Percentiles rank a stretch among this genome's conserved stretches.
Conservation (phyloP, 345 rosid species). For the Eucalyptus regnans region DNA sequence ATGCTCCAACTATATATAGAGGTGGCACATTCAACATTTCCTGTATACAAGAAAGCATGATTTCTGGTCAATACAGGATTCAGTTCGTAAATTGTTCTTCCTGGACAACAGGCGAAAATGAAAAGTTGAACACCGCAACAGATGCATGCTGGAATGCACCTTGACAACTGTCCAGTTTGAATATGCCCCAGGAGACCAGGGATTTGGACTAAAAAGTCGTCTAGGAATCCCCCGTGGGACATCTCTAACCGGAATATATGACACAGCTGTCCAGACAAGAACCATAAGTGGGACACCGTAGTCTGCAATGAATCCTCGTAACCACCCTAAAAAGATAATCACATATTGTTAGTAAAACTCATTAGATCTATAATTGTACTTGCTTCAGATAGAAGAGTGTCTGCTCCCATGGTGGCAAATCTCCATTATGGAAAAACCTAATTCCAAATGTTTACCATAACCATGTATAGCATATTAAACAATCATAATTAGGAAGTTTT, state of each 20-base stretch:
- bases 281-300: constrained; percentile 59
- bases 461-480: background rate
- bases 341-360: background rate
- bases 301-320: constrained; percentile 47
- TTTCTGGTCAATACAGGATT: background rate
- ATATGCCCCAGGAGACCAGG: constrained; percentile 58
- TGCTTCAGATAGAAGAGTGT: background rate
- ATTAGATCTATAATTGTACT: background rate
- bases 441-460: background rate
- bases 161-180: constrained; percentile 53
- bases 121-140: background rate
- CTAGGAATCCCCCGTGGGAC: constrained; percentile 53
- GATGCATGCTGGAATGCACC: constrained; percentile 4
- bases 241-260: constrained; percentile 37
- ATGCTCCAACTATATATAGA: constrained; percentile 45
- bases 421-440: background rate
- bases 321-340: constrained; percentile 20
- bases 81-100: background rate
- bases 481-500: background rate
- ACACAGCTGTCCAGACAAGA: constrained; percentile 44
- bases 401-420: background rate
- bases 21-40: constrained; percentile 49
- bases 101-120: background rate
- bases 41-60: constrained; percentile 3
- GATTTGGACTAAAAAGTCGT: constrained; percentile 57